phyloP scores from a whole-genome alignment of 1,139 yeast species.

The Taphrina confusa region DNA sequence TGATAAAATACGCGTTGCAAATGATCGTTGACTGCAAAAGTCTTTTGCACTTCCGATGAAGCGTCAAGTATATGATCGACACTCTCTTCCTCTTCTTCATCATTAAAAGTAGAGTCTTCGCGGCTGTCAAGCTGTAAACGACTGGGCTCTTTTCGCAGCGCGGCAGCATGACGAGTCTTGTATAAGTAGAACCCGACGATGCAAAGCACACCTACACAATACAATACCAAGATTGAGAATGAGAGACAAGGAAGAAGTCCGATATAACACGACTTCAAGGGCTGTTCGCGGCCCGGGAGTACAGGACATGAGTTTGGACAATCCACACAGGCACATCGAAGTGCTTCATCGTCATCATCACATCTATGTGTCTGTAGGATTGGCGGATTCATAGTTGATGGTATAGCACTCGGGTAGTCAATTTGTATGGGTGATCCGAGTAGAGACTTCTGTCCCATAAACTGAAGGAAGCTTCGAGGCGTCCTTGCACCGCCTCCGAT shows the following conservation, averaged over 20 bases:
- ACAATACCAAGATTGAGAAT: conserved; percentile 58
- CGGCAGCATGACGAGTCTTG: background rate
- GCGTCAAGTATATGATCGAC: background rate
- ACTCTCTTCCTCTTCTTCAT: background rate
- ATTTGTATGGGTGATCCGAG: conserved; percentile 95
- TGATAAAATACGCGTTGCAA: conserved; percentile 53
- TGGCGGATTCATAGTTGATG: conserved; percentile 44
- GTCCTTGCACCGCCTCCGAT: conserved; percentile 93
- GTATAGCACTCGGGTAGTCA: conserved; percentile 56
- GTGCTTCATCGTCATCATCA: conserved; percentile 57
- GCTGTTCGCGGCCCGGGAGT: conserved; percentile 51
- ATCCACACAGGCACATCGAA: conserved; percentile 86
- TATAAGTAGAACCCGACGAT: conserved; percentile 47
- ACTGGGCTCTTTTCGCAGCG: background rate
- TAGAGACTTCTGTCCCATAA: conserved; percentile 87
- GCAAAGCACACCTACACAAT: conserved; percentile 52
- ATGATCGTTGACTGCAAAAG: conserved; percentile 52
- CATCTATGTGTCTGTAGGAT: conserved; percentile 56
- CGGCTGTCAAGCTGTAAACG: background rate
- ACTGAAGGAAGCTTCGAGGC: conserved; percentile 71
- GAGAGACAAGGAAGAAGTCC: conserved; percentile 75
- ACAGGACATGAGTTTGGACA: conserved; percentile 78
- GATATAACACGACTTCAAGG: conserved; percentile 54
- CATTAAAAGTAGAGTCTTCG: background rate
- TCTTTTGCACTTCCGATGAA: conserved; percentile 35